phyloP scores from a whole-genome alignment of 140 eudicot species.

The Anethum foeniculum region DNA sequence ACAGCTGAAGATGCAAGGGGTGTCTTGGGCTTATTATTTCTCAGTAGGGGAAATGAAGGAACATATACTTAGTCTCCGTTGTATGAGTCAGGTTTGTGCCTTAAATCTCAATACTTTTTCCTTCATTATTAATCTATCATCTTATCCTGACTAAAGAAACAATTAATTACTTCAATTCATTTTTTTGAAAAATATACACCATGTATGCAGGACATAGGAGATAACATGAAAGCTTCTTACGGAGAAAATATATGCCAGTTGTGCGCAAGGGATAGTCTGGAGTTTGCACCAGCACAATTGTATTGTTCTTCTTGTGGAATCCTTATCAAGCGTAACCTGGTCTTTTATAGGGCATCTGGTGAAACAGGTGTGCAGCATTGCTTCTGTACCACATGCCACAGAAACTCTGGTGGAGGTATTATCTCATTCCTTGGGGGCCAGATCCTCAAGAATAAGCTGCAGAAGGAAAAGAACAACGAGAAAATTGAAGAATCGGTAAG shows the following conservation, averaged over 20 bases:
- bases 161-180: neutral
- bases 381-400: constrained; percentile 55
- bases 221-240: constrained; percentile 19
- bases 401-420: constrained; percentile 38
- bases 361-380: constrained; percentile 32
- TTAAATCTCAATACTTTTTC: neutral
- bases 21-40: constrained; percentile 57
- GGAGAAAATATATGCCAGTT: constrained; percentile 60
- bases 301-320: constrained; percentile 54
- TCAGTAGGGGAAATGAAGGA: constrained; percentile 47
- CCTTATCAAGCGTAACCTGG: constrained; percentile 44
- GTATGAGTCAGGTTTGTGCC: constrained; percentile 38
- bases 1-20: constrained; percentile 44
- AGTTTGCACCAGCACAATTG: constrained; percentile 52
- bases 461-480: constrained; percentile 37
- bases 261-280: constrained; percentile 46
- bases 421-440: constrained; percentile 37
- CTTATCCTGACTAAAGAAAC: neutral
- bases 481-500: constrained; percentile 63
- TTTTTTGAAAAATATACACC: neutral
- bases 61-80: constrained; percentile 51
- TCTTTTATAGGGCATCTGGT: constrained; percentile 35
- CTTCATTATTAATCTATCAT: neutral
- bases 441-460: constrained; percentile 41
- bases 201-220: constrained; percentile 26